Percentiles rank a stretch among this genome's conserved stretches.
phyloP scores from a whole-genome alignment of 139 green algal species.

The Micractinium sp. region DNA sequence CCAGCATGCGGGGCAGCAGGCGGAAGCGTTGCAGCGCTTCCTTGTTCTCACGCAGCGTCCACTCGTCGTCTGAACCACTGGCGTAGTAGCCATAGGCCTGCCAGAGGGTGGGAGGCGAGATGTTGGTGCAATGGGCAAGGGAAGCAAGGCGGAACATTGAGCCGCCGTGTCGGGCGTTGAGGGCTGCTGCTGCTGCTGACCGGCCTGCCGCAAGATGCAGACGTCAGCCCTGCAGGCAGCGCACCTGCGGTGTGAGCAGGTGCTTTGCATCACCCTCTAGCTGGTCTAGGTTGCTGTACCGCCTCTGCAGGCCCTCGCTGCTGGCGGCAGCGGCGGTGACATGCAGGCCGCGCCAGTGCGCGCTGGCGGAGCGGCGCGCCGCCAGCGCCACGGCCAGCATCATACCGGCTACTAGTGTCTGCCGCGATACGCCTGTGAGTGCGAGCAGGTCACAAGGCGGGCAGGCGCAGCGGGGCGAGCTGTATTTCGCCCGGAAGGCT shows the following conservation, averaged over 20 bases:
- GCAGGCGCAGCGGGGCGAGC: no score
- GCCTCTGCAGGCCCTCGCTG: background rate
- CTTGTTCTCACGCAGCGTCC: slow-evolving; percentile 63
- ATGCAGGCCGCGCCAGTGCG: background rate
- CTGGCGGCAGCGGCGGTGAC: background rate
- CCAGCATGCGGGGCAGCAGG: slow-evolving; percentile 63
- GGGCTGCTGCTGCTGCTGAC: background rate
- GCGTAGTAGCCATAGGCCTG: slow-evolving; percentile 62
- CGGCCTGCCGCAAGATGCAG: background rate
- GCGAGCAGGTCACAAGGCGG: no score
- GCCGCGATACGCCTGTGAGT: no score
- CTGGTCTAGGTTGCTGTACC: slow-evolving; percentile 38
- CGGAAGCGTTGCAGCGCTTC: slow-evolving; percentile 49
- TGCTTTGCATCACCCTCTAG: slow-evolving; percentile 39
- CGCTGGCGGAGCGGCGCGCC: no score
- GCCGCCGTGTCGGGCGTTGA: no score
- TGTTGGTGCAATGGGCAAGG: background rate
- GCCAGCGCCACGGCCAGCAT: background rate
- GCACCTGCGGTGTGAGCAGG: slow-evolving; percentile 24
- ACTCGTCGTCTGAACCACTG: slow-evolving; percentile 48
- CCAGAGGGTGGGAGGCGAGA: background rate
- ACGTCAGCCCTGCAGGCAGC: background rate
- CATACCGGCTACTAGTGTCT: background rate
- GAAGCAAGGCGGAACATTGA: background rate
- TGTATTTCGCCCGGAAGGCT: no score